Evolutionary conservation across 805 yeast species (phyloP).

Genomic region (Candida coquimbonensis): DNA sequence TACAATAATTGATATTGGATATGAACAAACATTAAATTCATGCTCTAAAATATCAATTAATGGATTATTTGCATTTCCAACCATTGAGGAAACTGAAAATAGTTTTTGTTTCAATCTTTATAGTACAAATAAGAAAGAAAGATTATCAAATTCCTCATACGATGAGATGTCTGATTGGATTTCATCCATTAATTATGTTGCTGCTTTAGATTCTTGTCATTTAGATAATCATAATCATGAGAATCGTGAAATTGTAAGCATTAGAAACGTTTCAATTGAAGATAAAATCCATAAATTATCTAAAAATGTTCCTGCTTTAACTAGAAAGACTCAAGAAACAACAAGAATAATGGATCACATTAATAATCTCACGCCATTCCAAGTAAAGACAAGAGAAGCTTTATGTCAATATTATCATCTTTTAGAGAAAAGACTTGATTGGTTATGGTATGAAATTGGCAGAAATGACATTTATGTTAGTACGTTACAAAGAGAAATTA

Average conservation of each 20-base stretch:
- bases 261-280: constrained; percentile 20
- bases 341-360: constrained; percentile 32
- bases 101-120: constrained; percentile 30
- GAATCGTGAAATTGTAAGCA: constrained; percentile 20
- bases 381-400: constrained; percentile 43
- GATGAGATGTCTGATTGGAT: constrained; percentile 56
- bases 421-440: constrained; percentile 46
- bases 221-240: constrained; percentile 13
- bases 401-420: constrained; percentile 38
- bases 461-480: constrained; percentile 35
- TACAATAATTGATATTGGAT: constrained; percentile 25
- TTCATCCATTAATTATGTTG: constrained; percentile 42
- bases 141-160: constrained; percentile 35
- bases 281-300: constrained; percentile 30
- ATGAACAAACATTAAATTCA: constrained; percentile 19
- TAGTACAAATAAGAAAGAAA: constrained; percentile 32
- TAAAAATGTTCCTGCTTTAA: constrained; percentile 29
- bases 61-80: constrained; percentile 34
- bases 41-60: constrained; percentile 29
- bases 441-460: constrained; percentile 49
- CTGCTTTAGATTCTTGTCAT: constrained; percentile 37
- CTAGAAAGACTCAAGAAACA: constrained; percentile 30
- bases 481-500: constrained; percentile 23
- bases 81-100: constrained; percentile 9
- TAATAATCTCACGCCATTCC: constrained; percentile 46